phyloP scores from a whole-genome alignment of 129 eudicot genomes.

The Escallonia herrerae region DNA sequence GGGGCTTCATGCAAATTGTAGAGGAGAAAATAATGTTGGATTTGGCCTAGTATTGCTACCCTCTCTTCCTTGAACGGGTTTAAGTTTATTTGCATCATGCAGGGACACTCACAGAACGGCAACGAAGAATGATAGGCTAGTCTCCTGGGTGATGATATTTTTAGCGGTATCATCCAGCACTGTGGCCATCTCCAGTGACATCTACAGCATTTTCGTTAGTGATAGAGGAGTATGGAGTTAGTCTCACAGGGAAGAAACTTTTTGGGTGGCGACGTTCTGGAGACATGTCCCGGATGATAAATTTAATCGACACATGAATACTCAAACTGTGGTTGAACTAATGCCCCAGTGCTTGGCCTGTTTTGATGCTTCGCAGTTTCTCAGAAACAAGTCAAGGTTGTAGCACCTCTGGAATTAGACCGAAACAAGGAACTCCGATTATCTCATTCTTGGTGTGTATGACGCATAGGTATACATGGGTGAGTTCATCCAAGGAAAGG shows the following conservation, averaged over 20 bases:
- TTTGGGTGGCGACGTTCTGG: neutral
- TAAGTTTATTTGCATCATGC: conserved; percentile 9
- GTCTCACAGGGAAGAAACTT: neutral
- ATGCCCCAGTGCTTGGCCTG: neutral
- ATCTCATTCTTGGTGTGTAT: neutral
- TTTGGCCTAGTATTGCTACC: no score
- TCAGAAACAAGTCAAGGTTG: neutral
- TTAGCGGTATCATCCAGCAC: conserved; percentile 83
- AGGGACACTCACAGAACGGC: conserved; percentile 73
- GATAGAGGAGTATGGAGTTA: conserved; percentile 4
- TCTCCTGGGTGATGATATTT: conserved; percentile 73
- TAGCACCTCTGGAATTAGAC: neutral
- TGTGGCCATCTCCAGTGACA: conserved; percentile 79
- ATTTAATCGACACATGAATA: neutral
- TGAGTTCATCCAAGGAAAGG: neutral
- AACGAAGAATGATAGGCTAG: conserved; percentile 50
- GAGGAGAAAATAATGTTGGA: no score
- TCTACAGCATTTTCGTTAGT: conserved; percentile 36
- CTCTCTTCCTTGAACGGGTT: no score
- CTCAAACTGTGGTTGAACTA: neutral
- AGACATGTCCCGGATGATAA: neutral
- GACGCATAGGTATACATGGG: neutral
- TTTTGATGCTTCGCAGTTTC: neutral
- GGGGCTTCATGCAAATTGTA: no score
- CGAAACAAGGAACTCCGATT: neutral